Evolutionary conservation across 176 grass and related monocot species (phyloP), one percentile per base, ranked within the genome.

Genomic region (Musa schizocarpa): DNA sequence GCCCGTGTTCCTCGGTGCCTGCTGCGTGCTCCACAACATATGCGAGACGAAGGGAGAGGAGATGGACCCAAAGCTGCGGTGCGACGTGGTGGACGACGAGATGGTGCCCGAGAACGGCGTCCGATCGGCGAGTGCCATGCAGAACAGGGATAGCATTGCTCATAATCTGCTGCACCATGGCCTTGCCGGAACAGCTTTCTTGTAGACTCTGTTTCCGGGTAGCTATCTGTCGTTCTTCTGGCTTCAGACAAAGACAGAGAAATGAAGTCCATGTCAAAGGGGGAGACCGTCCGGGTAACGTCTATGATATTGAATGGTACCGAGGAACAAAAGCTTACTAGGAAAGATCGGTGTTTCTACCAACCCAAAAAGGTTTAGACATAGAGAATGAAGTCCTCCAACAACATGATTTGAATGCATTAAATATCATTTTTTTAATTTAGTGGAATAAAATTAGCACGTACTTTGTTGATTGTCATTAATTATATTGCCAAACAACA

Each of bases 21-120:
- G 93, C 86, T 89, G 88, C 80, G 88, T 90, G 8, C 80, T 97
- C 9, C 93, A 97, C 79, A 97, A 97, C 90, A 91, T 93, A 62
- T 97, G 93, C 79, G 88, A 97, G 88, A 74, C 81, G 74, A 58
- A 75, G 52, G 79, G 82, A 52, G 90, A 97, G 27, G 62, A 53
- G 13, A 49, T 87, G 62, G 86, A 90, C 17, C 79, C 78, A 0
- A 82, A 93, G 9, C 34, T 66, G n/a, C 21, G 8, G 8, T 76
- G 79, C 43, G 68, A 90, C 59, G 56, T 93, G 71, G 56, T 88
- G 54, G 90, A 97, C 74, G 86, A 91, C 57, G 84, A 85, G 25
- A 82, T 85, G 83, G 72, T 88, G 50, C 74, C 87, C 16, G 84
- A 90, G 13, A 88, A 93, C 79, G 54, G 75, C 17, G 68, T 97